These are phyloP conservation scores for Pyrenopolyporus hunteri DNA, from an alignment of 495 filamentous ascomycete species.

Conservation along the genomic window DNA sequence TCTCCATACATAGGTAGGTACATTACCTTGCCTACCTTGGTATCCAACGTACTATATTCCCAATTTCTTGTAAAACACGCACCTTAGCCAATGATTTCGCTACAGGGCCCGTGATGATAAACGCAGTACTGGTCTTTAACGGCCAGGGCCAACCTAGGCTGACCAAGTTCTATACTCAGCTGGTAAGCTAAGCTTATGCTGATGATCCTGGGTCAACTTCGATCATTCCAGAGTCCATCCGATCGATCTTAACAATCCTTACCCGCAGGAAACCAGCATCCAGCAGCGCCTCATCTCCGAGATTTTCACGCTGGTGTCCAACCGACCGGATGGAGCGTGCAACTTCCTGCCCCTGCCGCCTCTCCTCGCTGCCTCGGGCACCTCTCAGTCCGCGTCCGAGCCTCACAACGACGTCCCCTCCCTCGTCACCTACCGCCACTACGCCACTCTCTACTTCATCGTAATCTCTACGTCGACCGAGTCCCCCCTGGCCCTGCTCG, in stretches of 20 bases:
- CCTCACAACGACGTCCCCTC: constrained; percentile 85
- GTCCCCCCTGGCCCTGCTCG: constrained; percentile 91
- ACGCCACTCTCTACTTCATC: constrained; percentile 98
- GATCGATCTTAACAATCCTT: not conserved
- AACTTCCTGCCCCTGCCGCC: constrained; percentile 85
- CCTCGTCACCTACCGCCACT: constrained; percentile 97
- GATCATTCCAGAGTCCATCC: not conserved
- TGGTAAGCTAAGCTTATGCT: constrained; percentile 58
- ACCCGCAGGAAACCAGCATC: constrained; percentile 81
- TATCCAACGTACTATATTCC: not conserved
- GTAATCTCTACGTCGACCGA: constrained; percentile 97
- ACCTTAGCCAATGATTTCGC: constrained; percentile 7
- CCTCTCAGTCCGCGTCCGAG: constrained; percentile 64
- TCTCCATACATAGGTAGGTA: no score
- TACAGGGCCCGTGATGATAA: constrained; percentile 74
- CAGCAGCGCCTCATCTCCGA: constrained; percentile 96
- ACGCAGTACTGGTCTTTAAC: constrained; percentile 98
- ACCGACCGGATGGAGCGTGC: constrained; percentile 85
- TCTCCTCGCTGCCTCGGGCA: constrained; percentile 55
- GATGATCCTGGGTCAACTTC: not conserved
- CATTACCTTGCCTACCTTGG: not conserved
- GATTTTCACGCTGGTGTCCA: constrained; percentile 95
- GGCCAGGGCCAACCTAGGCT: constrained; percentile 94
- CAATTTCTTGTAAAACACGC: not conserved
- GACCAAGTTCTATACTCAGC: constrained; percentile 98